Conservation (phyloP, 208 protist genomes). For the Wallacemonas sp. region DNA sequence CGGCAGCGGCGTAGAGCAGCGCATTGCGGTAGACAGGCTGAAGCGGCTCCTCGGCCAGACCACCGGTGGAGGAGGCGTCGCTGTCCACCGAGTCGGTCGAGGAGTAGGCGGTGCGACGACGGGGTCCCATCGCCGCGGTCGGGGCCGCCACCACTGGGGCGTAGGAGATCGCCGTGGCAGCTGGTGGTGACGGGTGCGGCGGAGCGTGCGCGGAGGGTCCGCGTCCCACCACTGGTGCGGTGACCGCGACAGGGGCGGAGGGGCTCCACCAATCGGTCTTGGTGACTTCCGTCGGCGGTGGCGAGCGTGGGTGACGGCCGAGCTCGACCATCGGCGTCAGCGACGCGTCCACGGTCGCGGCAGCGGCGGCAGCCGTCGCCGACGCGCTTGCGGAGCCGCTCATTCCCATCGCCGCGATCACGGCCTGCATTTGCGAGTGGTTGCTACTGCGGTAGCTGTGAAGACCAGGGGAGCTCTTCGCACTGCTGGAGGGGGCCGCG, state of each 20-base stretch:
- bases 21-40: conserved; percentile 35
- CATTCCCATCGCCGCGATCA: not conserved
- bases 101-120: not conserved
- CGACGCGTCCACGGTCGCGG: not conserved
- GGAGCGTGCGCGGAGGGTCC: not conserved
- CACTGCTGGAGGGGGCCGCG: not conserved
- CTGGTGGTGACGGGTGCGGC: too few relatives aligned
- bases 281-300: not conserved
- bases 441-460: conserved; percentile 10
- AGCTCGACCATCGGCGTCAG: not conserved
- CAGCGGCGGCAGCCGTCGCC: not conserved
- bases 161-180: not conserved
- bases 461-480: conserved; percentile 4
- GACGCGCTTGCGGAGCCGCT: not conserved
- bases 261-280: conserved; percentile 2
- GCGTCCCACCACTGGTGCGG: not conserved
- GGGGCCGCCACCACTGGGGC: not conserved
- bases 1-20: conserved; percentile 10
- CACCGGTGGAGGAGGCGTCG: not conserved
- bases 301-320: not conserved
- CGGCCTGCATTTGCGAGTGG: not conserved
- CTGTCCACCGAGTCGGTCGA: not conserved
- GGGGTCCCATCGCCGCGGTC: too few relatives aligned
- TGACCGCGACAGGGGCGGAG: not conserved
- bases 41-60: conserved; percentile 27